Base-by-base conservation (phyloP, 345 rosid genomes). In the Salix exigua region DNA sequence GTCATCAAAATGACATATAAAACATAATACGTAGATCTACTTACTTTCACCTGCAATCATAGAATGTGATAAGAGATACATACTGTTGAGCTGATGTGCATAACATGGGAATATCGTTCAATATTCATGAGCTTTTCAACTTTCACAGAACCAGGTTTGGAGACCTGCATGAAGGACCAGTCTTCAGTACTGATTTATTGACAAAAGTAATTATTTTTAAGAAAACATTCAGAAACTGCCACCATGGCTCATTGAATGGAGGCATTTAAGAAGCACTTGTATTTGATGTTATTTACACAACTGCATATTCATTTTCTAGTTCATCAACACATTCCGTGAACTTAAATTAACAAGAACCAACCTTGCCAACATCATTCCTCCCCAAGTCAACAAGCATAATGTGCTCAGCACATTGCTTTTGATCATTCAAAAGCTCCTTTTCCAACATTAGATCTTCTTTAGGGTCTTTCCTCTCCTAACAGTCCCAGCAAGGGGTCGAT, bases 301-400 rank as follows among this genome's bases (percentile, higher is more conserved):
- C 21, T 31, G 31, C 21, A 42, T 31, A 64, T 60, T 16, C 2
- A 3, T 25, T 42, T 46, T 44, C 19, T 4, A 4, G 33, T 46
- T n/a, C 42, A 65, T 55, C 19, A 78, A 37, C 50, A 73, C 33
- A 44, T 55, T 28, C 7, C 19, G 5, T 30, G 61, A 18, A 65
- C 76, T 6, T 30, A 66, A 55, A 66, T 17, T 40, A 73, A 65
- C 11, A 74, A 64, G 30, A 35, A 38, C 40, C 44, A 83, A 93
- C 99, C 99, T 91, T 93, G 78, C 99, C 99, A 68, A 95, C 99
- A 81, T 95, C 99, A 40, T 96, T 96, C 82, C 99, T 88, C 66
- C 99, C 99, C 84, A 96, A 86, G 85, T 96, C 99, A 78, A 96
- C 98, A 23, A 96, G 90, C 99, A 96, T 91, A 71, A 93, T 91